These are phyloP conservation scores for Colletotrichum sp. DNA, from an alignment of 2,329 filamentous ascomycete species.

Conservation along the genomic window DNA sequence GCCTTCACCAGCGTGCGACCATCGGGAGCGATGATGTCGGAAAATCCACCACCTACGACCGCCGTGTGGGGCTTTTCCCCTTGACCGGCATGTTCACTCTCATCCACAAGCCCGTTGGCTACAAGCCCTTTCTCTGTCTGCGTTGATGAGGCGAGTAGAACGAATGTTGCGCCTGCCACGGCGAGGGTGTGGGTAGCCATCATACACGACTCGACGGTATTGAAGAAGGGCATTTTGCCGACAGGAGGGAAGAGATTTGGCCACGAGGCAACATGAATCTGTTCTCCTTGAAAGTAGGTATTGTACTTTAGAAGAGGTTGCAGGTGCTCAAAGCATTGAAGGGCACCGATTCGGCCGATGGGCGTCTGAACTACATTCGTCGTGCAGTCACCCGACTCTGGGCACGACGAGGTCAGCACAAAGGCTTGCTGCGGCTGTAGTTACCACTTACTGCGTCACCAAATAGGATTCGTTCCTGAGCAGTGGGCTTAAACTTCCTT, in stretches of 20 bases:
- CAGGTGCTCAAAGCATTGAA: background rate
- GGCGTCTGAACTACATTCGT: background rate
- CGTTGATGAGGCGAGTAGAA: background rate
- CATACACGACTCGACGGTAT: background rate
- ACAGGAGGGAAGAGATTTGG: background rate
- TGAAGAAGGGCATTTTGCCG: background rate
- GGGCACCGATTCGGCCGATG: background rate
- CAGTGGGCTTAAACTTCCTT: slow-evolving; percentile 42
- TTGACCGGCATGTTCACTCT: background rate
- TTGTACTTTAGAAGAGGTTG: background rate
- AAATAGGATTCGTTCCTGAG: background rate
- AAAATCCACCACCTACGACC: background rate
- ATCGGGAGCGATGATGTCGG: background rate
- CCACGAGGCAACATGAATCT: background rate
- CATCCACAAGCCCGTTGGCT: background rate
- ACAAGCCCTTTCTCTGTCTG: background rate
- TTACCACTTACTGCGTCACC: background rate
- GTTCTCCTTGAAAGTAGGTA: background rate
- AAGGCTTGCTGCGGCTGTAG: background rate
- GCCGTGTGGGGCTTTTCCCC: background rate
- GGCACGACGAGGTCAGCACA: background rate
- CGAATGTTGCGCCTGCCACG: background rate
- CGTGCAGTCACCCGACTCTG: background rate
- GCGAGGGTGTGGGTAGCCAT: background rate
- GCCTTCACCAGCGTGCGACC: background rate